A percentile compares a stretch with the other conserved stretches of the same genome.
phyloP scores from a whole-genome alignment of 2,329 filamentous ascomycete species.

The Penicillium expansum region DNA sequence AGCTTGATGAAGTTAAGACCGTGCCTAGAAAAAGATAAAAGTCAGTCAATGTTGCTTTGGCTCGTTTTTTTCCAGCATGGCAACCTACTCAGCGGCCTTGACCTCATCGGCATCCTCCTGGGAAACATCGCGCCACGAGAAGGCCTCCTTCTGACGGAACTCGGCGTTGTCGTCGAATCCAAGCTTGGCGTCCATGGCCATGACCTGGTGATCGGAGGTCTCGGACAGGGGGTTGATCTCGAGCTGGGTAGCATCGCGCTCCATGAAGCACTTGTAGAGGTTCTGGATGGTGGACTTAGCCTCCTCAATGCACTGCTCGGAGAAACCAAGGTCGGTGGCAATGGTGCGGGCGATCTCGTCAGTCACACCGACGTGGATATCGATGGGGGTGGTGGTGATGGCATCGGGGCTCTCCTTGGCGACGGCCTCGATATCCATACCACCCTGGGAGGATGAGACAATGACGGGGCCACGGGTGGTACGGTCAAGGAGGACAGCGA shows the following conservation, averaged over 20 bases:
- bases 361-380: conserved; percentile 93
- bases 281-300: conserved; percentile 97
- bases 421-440: conserved; percentile 98
- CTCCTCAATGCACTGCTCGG: conserved; percentile 93
- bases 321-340: conserved; percentile 90
- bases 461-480: conserved; percentile 87
- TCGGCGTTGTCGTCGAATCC: conserved; percentile 98
- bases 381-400: conserved; percentile 88
- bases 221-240: conserved; percentile 99
- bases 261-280: conserved; percentile 97
- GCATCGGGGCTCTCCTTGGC: conserved; percentile 97
- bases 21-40: conserved; percentile 33
- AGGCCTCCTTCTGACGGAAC: conserved; percentile 96
- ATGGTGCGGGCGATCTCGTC: conserved; percentile 91
- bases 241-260: conserved; percentile 98
- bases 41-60: neutral
- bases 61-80: neutral
- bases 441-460: conserved; percentile 95
- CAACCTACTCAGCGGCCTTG: conserved; percentile 76
- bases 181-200: conserved; percentile 99
- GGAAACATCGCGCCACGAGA: conserved; percentile 85
- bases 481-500: conserved; percentile 98
- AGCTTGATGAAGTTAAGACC: conserved; percentile 99
- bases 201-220: conserved; percentile 95
- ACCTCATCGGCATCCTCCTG: conserved; percentile 99